Conservation (phyloP, 1,284 basidiomycete species). For the Athelia sp. region DNA sequence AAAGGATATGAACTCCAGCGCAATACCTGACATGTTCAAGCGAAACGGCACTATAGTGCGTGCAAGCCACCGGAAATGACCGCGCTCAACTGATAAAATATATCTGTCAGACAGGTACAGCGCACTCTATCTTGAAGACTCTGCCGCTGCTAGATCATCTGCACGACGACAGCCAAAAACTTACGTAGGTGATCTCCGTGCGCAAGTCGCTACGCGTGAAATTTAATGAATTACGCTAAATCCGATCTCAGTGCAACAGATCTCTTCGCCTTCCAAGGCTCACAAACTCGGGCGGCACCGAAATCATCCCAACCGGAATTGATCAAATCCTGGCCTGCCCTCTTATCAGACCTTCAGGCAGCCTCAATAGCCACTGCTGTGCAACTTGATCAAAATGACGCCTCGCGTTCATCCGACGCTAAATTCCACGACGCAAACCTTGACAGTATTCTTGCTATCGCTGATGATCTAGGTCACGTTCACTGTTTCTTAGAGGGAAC, state of each 20-base stretch:
- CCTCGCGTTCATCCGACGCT: conserved; percentile 31
- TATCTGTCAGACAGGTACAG: conserved; percentile 61
- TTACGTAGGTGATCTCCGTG: conserved; percentile 44
- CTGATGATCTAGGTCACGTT: conserved; percentile 52
- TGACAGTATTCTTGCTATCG: conserved; percentile 57
- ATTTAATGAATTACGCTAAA: conserved; percentile 2
- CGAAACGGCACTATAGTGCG: conserved; percentile 61
- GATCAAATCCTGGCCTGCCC: conserved; percentile 64
- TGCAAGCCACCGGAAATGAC: conserved; percentile 6
- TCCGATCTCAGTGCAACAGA: conserved; percentile 52
- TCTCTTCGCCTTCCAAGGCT: conserved; percentile 72
- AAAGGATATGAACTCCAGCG: conserved; percentile 29
- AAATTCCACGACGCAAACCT: conserved; percentile 51
- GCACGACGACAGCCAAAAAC: conserved; percentile 55
- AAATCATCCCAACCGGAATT: conserved; percentile 45
- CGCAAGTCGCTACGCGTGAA: neutral
- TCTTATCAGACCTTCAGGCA: conserved; percentile 46
- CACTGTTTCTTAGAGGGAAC: conserved; percentile 75
- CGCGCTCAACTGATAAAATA: conserved; percentile 4
- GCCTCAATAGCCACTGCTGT: conserved; percentile 52
- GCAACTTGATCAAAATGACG: conserved; percentile 24
- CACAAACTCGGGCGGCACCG: conserved; percentile 40
- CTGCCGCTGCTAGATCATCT: conserved; percentile 68
- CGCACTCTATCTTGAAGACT: conserved; percentile 60
- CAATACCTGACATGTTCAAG: conserved; percentile 72